Conservation (phyloP, 2,329 filamentous ascomycete species). For the Teratosphaeria destructans region DNA sequence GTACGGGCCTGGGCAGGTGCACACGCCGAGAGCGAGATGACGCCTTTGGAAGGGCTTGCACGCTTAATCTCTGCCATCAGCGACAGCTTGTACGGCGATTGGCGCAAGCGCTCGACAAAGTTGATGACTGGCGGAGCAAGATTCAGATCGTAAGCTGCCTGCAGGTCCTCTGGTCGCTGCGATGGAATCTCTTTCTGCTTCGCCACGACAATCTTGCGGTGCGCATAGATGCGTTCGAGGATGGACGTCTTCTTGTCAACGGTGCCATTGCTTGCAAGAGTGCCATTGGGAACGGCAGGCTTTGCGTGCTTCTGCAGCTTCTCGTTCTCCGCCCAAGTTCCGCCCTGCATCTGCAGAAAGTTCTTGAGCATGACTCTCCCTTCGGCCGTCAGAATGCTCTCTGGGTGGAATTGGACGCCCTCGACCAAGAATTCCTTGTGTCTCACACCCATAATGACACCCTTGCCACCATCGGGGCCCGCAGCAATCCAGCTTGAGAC, state of each 20-base stretch:
- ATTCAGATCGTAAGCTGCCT: conserved; percentile 76
- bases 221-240: conserved; percentile 79
- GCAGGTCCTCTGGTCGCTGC: conserved; percentile 69
- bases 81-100: conserved; percentile 78
- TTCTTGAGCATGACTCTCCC: conserved; percentile 86
- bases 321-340: conserved; percentile 81
- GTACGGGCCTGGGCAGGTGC: conserved; percentile 82
- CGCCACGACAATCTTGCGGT: conserved; percentile 63
- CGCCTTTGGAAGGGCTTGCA: conserved; percentile 89
- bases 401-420: conserved; percentile 94
- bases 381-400: conserved; percentile 87
- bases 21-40: conserved; percentile 78
- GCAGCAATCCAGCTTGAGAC: conserved; percentile 80
- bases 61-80: conserved; percentile 97
- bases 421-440: conserved; percentile 89
- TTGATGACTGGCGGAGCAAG: conserved; percentile 74
- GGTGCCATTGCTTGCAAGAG: conserved; percentile 3
- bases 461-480: conserved; percentile 63
- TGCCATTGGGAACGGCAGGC: conserved; percentile 11
- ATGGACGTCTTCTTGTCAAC: conserved; percentile 66
- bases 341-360: conserved; percentile 77
- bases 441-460: conserved; percentile 91
- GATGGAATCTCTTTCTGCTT: conserved; percentile 79
- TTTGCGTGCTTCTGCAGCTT: conserved; percentile 30
- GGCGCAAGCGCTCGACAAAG: conserved; percentile 66